phyloP scores from a whole-genome alignment of 306 rosid genomes.

The Arachis stenosperma region DNA sequence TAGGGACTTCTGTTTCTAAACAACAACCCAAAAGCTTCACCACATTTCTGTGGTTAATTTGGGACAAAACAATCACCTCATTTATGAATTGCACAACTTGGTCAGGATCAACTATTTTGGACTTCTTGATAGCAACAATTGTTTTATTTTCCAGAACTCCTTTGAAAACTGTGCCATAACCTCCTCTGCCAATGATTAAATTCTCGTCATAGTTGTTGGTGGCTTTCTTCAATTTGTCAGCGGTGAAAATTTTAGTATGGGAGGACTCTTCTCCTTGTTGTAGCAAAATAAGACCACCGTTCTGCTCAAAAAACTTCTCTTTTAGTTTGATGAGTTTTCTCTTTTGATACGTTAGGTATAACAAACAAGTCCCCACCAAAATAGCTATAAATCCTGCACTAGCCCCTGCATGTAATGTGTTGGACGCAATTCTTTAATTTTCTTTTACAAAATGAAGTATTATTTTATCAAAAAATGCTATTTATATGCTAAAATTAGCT shows the following conservation, averaged over 20 bases:
- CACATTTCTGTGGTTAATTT: conserved; percentile 40
- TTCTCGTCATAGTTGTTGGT: conserved; percentile 43
- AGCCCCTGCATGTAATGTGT: conserved; percentile 19
- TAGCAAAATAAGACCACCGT: conserved; percentile 46
- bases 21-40: not conserved
- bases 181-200: conserved; percentile 33
- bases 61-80: conserved; percentile 46
- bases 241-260: conserved; percentile 22
- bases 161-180: conserved; percentile 44
- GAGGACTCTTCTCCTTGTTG: not conserved
- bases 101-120: conserved; percentile 32
- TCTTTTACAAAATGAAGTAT: too few species aligned
- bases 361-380: not conserved
- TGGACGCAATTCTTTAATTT: too few species aligned
- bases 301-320: conserved; percentile 40
- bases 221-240: conserved; percentile 41
- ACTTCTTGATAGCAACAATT: conserved; percentile 47
- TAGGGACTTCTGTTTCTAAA: not conserved
- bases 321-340: conserved; percentile 43
- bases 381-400: not conserved
- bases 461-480: too few species aligned
- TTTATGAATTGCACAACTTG: conserved; percentile 50
- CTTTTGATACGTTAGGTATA: conserved; percentile 32
- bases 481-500: too few species aligned
- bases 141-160: conserved; percentile 20